Evolutionary conservation across 257 asterid genomes (phyloP), one percentile per base, ranked within the genome.

Genomic region (Penstemon davidsonii): DNA sequence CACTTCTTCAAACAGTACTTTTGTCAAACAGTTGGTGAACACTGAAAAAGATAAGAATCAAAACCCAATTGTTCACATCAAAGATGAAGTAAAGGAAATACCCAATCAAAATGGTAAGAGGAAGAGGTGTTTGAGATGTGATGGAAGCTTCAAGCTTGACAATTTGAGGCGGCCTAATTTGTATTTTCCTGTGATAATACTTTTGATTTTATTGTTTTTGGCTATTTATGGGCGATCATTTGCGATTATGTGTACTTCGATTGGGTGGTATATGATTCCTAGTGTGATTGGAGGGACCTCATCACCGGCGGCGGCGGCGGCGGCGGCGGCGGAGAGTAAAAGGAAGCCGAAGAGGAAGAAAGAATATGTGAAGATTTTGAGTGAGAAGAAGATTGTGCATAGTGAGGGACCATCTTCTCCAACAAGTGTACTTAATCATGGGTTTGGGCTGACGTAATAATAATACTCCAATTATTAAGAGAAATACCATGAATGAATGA

Each of bases 201-300:
- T 69, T 2, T 64, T 75, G 36, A 58, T 64, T 46, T 65, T 75
- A 58, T 8, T 39, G 9, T 59, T 69, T 12, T 50, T 75, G 55
- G 67, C 53, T 37, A 0, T 75, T 33, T 55, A 10, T 19, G 79
- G 79, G 7, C 45, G 60, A 57, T 56, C 72, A 11, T 75, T 75
- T 25, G 75, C 72, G 3, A 69, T 69, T 55, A 6, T 75, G 11
- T 75, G 79, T 18, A 58, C 64, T 0, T 69, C 75, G 4, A 57
- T 75, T 15, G 71, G 61, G 15, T 75, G 79, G 75, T 75, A 64
- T 10, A 2, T 57, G 25, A 50, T 75, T 55, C 76, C 79, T 4
- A 55, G 10, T 15, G 51, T 69, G 6, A 64, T 43, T 38, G 46
- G 50, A 41, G 60, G 52, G 53, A 50, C 62, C 40, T 51, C 75